Evolutionary conservation across 2,329 filamentous ascomycete species (phyloP).

Genomic region (Chrysoporthe deuterocubensis): DNA sequence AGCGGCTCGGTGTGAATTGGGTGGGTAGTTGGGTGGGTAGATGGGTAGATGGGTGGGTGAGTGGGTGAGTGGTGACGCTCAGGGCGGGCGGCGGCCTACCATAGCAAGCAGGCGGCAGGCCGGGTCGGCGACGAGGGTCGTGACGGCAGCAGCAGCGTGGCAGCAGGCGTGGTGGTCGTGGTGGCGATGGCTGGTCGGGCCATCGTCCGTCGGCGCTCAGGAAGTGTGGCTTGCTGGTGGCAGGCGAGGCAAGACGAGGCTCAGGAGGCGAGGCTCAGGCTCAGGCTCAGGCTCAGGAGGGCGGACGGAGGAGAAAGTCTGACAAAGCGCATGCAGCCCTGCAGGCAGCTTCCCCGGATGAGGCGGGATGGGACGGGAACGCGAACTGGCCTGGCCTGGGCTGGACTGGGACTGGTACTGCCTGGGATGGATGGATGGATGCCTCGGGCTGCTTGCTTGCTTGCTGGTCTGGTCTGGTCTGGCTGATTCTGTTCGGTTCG

Average conservation of each 20-base stretch:
- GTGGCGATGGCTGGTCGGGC: background rate
- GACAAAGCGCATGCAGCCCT: constrained; percentile 3
- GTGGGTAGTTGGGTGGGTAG: too few relatives aligned
- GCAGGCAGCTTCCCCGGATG: background rate
- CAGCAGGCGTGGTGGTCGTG: background rate
- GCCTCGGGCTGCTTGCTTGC: too few relatives aligned
- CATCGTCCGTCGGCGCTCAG: background rate
- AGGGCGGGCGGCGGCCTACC: background rate
- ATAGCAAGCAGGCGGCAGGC: constrained; percentile 6
- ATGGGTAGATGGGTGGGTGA: background rate
- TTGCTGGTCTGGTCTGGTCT: too few relatives aligned
- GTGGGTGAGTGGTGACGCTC: constrained; percentile 5
- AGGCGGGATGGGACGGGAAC: constrained; percentile 1
- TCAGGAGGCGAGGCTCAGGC: too few relatives aligned
- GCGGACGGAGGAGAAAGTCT: background rate
- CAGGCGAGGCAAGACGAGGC: background rate
- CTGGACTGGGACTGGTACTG: background rate
- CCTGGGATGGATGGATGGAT: too few relatives aligned
- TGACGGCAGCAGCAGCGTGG: too few relatives aligned
- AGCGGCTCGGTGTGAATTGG: too few relatives aligned
- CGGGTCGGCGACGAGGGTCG: background rate
- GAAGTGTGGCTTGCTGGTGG: background rate
- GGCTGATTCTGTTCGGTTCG: too few relatives aligned
- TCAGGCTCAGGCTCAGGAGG: too few relatives aligned
- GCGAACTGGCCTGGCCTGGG: background rate